Evolutionary conservation across 2,329 filamentous ascomycete species (phyloP), one percentile per base, ranked within the genome.

Genomic region (Epicoccum sorghinum): DNA sequence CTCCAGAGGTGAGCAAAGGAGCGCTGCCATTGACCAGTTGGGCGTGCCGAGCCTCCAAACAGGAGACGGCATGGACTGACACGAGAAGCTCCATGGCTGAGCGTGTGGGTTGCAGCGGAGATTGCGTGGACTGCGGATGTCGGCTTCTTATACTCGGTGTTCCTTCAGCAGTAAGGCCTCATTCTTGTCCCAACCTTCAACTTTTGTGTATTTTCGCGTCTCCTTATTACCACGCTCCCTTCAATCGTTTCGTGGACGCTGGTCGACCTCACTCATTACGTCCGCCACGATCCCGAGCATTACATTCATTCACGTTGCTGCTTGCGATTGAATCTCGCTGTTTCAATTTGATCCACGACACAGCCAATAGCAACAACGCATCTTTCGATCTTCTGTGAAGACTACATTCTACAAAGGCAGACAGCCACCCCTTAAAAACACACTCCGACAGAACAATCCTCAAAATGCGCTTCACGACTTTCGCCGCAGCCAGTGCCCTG

Each of bases 391-490:
- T 71, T 73, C 69, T 65, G 68, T 57, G 68, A 72, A 70, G 63
- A 65, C 39, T 63, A 57, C 42, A 47, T 67, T 63, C 57, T 55
- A 55, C 32, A 47, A 52, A 48, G 37, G 27, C 45, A 39, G 24
- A 39, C 41, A 7, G 9, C 43, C 14, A 23, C 32, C 25, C 43
- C 36, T 27, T 2, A 47, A 41, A n/a, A 29, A 18, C 22, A 41
- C 30, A 29, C 37, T 36, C 44, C 43, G 18, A 55, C 25, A 45
- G 45, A 49, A 35, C 7, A 52, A 36, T 52, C 40, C 55, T 37
- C 36, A 60, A 60, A 13, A 73, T 74, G 71, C 70, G 64, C 53
- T 70, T 69, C 57, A 65, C 62, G 41, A 52, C 64, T 30, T 68
- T 64, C 44, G 43, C 65, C 40, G 61, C 61, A 6, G 60, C 63